Conservation (phyloP, 257 asterid species). For the Solanum rostratum region DNA sequence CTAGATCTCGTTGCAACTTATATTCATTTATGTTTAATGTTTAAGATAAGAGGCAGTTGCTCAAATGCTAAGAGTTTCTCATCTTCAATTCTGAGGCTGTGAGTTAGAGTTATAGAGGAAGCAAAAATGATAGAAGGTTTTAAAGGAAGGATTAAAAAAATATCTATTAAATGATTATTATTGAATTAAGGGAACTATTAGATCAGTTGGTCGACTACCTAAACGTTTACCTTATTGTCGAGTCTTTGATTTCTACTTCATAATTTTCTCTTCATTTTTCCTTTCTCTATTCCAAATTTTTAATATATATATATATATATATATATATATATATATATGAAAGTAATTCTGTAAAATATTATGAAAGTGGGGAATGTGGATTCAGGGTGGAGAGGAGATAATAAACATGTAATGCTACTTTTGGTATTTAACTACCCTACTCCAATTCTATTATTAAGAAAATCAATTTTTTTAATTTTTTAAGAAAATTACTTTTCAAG, state of each 20-base stretch:
- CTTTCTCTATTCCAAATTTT: too few relatives aligned
- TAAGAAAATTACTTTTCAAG: rapidly evolving
- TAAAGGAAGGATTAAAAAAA: neutral
- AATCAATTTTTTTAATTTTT: too few relatives aligned
- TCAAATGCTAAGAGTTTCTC: too few relatives aligned
- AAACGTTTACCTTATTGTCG: neutral
- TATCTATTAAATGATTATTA: too few relatives aligned
- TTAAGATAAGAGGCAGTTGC: neutral
- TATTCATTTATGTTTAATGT: neutral
- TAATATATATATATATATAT: too few relatives aligned
- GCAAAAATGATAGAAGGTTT: neutral
- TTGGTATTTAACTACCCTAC: neutral
- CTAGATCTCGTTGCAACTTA: neutral
- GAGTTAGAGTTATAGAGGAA: too few relatives aligned
- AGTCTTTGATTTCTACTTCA: neutral
- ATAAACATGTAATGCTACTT: neutral
- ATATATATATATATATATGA: too few relatives aligned
- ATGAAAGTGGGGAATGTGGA: neutral
- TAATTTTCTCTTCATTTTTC: too few relatives aligned
- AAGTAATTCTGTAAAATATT: neutral
- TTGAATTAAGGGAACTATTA: neutral
- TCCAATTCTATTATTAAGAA: neutral
- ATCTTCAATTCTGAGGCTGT: neutral
- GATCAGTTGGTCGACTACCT: neutral
- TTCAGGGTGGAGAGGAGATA: neutral